Base-by-base conservation (phyloP, 225 moss, liverwort and hornwort genomes). In the Physcomitrellopsis africana region DNA sequence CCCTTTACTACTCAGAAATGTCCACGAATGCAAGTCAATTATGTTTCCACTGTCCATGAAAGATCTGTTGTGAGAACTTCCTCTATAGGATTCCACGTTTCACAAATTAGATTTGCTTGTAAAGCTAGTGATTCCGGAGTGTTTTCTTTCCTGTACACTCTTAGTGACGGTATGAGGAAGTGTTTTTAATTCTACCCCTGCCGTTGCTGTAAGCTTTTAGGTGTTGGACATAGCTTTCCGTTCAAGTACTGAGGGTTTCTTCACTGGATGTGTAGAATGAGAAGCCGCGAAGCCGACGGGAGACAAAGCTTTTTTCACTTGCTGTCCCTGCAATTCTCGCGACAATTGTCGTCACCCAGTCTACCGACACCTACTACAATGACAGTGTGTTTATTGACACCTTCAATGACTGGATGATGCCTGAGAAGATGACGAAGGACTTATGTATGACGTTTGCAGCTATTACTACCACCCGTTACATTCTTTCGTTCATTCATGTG, bases 321-420 rank as follows among this genome's bases (percentile, higher is more conserved):
- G 80, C 84, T 51, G 72, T 87, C 14, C 87, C 87, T 37, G 32
- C 32, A 14, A 67, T 87, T 69, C 71, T 87, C 17, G 87, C 87
- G 53, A 80, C 87, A 7, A 61, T 87, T 60, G 51, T 72, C 26
- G 84, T 87, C 48, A 86, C 86, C 41, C 51, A 26, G 73, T 72
- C 59, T 2, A 75, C 74, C 18, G 80, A 74, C 15, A 77, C 67
- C 48, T 73, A 74, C 56, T 87, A 87, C 65, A 51, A 58, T 47
- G 56, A 80, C 52, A 80, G 74, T 20, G 12, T 74, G n/a, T 85
- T 87, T 72, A 66, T 87, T 37, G 77, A 60, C 65, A 82, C 75
- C 12, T 80, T 71, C 69, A 85, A 82, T 62, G 87, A 87, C 75
- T 87, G 87, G 87, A 1, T 70, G 68, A 84, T 87, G 87, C 72